Evolutionary conservation across 805 yeast species (phyloP).

Genomic region (Kuraishia ogatae): DNA sequence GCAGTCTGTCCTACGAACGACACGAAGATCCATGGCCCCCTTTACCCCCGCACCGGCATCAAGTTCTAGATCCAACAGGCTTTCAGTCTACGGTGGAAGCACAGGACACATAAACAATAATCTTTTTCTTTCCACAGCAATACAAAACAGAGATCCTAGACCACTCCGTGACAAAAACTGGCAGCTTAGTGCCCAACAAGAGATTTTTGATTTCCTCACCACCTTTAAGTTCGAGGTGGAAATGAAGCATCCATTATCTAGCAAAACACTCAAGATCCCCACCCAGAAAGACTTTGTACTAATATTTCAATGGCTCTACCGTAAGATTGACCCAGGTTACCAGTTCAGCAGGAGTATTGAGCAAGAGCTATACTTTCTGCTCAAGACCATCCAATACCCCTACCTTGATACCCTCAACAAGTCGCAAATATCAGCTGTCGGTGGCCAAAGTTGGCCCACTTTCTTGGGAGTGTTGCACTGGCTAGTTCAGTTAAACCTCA

Average conservation of each 20-base stretch:
- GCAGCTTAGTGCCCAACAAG: slow-evolving; percentile 57
- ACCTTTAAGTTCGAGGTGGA: slow-evolving; percentile 65
- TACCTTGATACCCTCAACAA: slow-evolving; percentile 73
- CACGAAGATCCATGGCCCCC: slow-evolving; percentile 4
- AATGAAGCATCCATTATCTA: slow-evolving; percentile 59
- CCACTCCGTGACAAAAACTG: slow-evolving; percentile 69
- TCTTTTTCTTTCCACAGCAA: neutral
- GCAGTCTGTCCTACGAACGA: slow-evolving; percentile 6
- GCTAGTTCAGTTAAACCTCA: slow-evolving; percentile 53
- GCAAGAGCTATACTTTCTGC: slow-evolving; percentile 59
- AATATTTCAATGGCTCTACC: slow-evolving; percentile 75
- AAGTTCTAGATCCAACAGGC: slow-evolving; percentile 6
- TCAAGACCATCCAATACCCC: slow-evolving; percentile 67
- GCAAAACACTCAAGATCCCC: slow-evolving; percentile 61
- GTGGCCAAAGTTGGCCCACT: slow-evolving; percentile 81
- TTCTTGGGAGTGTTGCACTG: slow-evolving; percentile 79
- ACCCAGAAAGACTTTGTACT: slow-evolving; percentile 80
- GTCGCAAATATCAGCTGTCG: slow-evolving; percentile 84
- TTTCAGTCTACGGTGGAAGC: slow-evolving; percentile 7
- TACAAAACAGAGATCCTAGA: slow-evolving; percentile 47
- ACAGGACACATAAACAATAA: neutral
- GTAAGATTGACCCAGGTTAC: slow-evolving; percentile 72
- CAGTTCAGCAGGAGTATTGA: slow-evolving; percentile 62
- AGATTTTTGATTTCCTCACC: slow-evolving; percentile 55
- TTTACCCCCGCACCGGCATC: slow-evolving; percentile 12